Evolutionary conservation across 345 rosid species (phyloP), one percentile per base, ranked within the genome.

Genomic region (Gossypium herbaceum): DNA sequence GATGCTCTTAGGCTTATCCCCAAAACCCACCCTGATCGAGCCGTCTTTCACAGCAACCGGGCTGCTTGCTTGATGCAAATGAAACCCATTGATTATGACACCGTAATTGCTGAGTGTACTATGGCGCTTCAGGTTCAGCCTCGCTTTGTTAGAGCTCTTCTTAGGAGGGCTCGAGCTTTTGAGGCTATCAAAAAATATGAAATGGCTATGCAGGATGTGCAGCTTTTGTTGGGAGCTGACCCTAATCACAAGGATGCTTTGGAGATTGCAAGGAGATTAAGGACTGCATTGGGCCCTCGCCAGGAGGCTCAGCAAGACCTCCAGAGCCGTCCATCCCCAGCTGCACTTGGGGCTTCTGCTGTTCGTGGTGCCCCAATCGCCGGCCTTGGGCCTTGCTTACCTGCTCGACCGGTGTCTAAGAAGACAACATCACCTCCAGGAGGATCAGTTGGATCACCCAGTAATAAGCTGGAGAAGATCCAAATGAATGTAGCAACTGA

Each of bases 61-160:
- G 98, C 99, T 29, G 97, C 97, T 72, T 94, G 98, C 76, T 84
- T 94, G 88, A 92, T 94, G 97, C 99, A 95, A 76, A 90, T 95
- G 99, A 95, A 95, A 72, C 99, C 99, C 3, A 82, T 92, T 39
- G 92, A 92, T 69, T 95, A 92, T 62, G 99, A 90, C 13, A 73
- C 84, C 48, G 96, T 92, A 44, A 94, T 94, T 81, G 65, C 89
- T 29, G 98, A 94, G 85, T 94, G 98, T 75, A 79, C 81, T 12
- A 65, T 90, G 89, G 98, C 98, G 2, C 92, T 94, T 73, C 89
- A 88, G 84, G 89, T 89, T 19, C 98, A 94, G 76, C 98, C 98
- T 77, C 82, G 83, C 15, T 94, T 86, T 72, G 84, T 85, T 13
- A 81, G 96, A 63, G 98, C 98, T 20, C 83, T 94, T 10, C 87